A percentile compares a stretch with the other conserved stretches of the same genome.
Evolutionary conservation across 2,329 filamentous ascomycete species (phyloP).

Genomic region (Paracoccidioides brasiliensis): DNA sequence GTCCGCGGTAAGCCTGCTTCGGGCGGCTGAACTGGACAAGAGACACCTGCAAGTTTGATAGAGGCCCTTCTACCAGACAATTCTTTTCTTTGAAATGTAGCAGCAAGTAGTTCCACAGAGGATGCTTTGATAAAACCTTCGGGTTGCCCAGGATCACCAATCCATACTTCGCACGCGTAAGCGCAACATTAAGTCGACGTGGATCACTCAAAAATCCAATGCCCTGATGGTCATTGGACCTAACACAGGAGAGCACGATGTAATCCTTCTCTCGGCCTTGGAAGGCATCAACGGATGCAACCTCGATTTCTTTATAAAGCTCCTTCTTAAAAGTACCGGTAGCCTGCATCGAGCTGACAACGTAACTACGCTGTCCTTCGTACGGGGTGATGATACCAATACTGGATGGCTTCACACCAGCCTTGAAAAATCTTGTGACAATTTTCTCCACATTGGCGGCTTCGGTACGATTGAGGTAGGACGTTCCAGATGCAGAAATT

Average conservation of each 20-base stretch:
- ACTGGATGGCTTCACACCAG: conserved; percentile 80
- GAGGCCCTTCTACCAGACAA: conserved; percentile 86
- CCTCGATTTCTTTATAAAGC: conserved; percentile 95
- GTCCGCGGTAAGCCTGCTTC: conserved; percentile 79
- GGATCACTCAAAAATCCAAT: conserved; percentile 98
- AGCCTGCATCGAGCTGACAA: conserved; percentile 98
- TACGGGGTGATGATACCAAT: conserved; percentile 99
- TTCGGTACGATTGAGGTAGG: conserved; percentile 94
- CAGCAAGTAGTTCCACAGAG: conserved; percentile 89
- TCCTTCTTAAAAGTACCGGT: conserved; percentile 97
- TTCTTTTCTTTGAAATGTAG: conserved; percentile 95
- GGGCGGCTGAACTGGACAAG: conserved; percentile 89
- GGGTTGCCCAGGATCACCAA: conserved; percentile 94
- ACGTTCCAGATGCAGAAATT: conserved; percentile 93
- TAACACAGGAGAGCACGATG: conserved; percentile 92
- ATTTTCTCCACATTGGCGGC: conserved; percentile 97
- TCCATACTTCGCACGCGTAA: conserved; percentile 94
- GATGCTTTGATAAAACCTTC: conserved; percentile 94
- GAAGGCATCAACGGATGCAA: conserved; percentile 96
- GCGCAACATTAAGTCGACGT: conserved; percentile 87
- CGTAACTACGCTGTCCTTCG: conserved; percentile 94
- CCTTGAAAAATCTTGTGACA: conserved; percentile 96
- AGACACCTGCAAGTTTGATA: conserved; percentile 92
- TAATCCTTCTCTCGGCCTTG: conserved; percentile 98
- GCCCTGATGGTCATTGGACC: conserved; percentile 96